Evolutionary conservation across 1,284 basidiomycete genomes (phyloP).

Genomic region (Leccinum fuscescens): DNA sequence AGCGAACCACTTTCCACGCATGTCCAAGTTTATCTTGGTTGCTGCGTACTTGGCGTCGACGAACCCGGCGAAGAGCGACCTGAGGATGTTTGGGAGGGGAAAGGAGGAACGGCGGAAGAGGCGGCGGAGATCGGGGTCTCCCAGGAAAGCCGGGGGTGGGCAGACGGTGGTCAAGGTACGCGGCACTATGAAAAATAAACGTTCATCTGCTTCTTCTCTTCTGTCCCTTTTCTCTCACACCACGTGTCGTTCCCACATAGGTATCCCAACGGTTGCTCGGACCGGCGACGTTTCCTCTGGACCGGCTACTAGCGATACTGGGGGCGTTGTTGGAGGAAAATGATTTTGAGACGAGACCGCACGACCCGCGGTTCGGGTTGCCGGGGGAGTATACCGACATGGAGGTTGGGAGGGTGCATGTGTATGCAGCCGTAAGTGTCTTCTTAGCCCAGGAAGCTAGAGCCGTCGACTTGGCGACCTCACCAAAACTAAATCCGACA

Average conservation of each 20-base stretch:
- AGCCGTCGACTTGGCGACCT: neutral
- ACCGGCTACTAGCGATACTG: slow-evolving; percentile 80
- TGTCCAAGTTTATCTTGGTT: slow-evolving; percentile 76
- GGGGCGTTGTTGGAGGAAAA: slow-evolving; percentile 84
- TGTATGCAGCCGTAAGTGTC: slow-evolving; percentile 57
- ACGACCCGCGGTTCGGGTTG: slow-evolving; percentile 47
- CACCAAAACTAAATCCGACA: neutral
- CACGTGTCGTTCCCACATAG: neutral
- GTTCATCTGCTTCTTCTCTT: neutral
- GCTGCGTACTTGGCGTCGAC: slow-evolving; percentile 85
- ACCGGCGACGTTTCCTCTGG: slow-evolving; percentile 28
- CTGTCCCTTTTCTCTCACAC: neutral
- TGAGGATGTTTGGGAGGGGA: slow-evolving; percentile 47
- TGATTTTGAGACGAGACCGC: slow-evolving; percentile 45
- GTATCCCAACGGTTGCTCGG: slow-evolving; percentile 52
- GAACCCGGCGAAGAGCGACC: slow-evolving; percentile 80
- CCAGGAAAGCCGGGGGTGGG: slow-evolving; percentile 34
- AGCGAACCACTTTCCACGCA: slow-evolving; percentile 43
- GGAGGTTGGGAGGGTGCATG: slow-evolving; percentile 47
- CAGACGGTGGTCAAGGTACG: slow-evolving; percentile 48
- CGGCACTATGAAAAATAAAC: neutral
- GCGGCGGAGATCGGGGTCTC: slow-evolving; percentile 44
- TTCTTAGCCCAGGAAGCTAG: neutral
- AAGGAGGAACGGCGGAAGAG: slow-evolving; percentile 63
- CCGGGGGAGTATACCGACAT: slow-evolving; percentile 67